A percentile compares a stretch with the other conserved stretches of the same genome.
These are phyloP conservation scores for Populus tomentosa DNA, from an alignment of 441 rosid genomes.

Conservation along the genomic window DNA sequence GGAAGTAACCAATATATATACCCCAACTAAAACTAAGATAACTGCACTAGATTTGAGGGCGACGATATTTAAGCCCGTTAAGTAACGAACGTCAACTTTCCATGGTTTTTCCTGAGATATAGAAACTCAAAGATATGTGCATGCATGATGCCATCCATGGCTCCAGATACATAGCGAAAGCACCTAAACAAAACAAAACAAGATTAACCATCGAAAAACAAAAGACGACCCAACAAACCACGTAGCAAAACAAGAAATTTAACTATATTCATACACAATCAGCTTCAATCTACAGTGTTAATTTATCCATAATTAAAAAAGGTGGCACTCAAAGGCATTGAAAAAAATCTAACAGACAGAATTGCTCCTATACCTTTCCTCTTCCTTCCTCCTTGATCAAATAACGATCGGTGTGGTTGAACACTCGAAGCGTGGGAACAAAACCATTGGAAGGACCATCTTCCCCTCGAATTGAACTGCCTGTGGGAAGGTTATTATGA, in stretches of 20 bases:
- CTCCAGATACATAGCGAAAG: constrained; percentile 71
- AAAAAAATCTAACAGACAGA: not conserved
- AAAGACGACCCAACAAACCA: not conserved
- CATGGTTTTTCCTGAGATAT: constrained; percentile 65
- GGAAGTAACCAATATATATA: not conserved
- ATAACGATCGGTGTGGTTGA: constrained; percentile 68
- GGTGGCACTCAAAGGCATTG: not conserved
- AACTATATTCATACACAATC: no score
- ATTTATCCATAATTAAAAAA: not conserved
- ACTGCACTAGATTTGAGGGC: not conserved
- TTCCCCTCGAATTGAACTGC: constrained; percentile 65
- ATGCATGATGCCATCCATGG: constrained; percentile 59
- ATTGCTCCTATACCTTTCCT: constrained; percentile 41
- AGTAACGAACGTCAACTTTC: constrained; percentile 36
- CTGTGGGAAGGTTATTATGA: constrained; percentile 61
- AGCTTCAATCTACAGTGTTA: not conserved
- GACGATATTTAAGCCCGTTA: no score
- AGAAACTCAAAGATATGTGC: constrained; percentile 59
- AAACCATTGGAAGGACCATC: constrained; percentile 67
- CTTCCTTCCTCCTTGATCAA: constrained; percentile 77
- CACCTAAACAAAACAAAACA: constrained; percentile 33
- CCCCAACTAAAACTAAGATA: not conserved
- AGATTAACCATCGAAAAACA: not conserved
- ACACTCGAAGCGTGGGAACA: constrained; percentile 67
- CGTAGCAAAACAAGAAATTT: not conserved